Percentiles rank a stretch among this genome's conserved stretches.
Conservation (phyloP, 345 rosid genomes). For the Boechera stricta region DNA sequence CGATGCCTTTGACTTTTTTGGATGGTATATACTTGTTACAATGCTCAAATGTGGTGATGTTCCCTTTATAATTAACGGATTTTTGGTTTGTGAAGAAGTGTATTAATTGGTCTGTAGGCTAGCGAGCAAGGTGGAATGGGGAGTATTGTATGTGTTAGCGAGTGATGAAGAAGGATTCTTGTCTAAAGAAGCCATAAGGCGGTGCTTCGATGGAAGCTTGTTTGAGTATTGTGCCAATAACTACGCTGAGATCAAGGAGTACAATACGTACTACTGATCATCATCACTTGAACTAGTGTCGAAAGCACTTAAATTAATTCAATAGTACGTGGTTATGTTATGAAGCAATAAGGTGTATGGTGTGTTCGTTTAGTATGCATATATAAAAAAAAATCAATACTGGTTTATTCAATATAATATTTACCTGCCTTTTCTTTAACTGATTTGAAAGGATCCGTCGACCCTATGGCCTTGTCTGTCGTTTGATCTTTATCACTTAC, state of each 20-base stretch:
- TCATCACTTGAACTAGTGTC: not conserved
- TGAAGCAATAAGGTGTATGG: not conserved
- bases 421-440: too few relatives aligned
- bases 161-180: constrained; percentile 73
- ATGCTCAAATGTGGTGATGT: constrained; percentile 3
- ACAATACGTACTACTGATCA: constrained; percentile 31
- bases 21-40: constrained; percentile 52
- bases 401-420: too few relatives aligned
- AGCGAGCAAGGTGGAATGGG: constrained; percentile 65
- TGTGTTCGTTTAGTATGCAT: not conserved
- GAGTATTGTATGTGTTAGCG: constrained; percentile 60
- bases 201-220: constrained; percentile 81
- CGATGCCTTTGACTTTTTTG: constrained; percentile 59
- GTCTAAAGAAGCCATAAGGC: constrained; percentile 76
- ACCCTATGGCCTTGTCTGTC: too few relatives aligned
- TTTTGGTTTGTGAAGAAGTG: not conserved
- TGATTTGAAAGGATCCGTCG: too few relatives aligned
- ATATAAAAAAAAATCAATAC: too few relatives aligned
- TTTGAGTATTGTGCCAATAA: constrained; percentile 72
- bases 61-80: not conserved
- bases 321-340: not conserved
- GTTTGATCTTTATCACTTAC: too few relatives aligned
- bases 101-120: constrained; percentile 49
- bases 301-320: not conserved
- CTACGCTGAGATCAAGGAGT: constrained; percentile 26